Conservation (phyloP, 441 rosid genomes). For the Biscutella laevigata region DNA sequence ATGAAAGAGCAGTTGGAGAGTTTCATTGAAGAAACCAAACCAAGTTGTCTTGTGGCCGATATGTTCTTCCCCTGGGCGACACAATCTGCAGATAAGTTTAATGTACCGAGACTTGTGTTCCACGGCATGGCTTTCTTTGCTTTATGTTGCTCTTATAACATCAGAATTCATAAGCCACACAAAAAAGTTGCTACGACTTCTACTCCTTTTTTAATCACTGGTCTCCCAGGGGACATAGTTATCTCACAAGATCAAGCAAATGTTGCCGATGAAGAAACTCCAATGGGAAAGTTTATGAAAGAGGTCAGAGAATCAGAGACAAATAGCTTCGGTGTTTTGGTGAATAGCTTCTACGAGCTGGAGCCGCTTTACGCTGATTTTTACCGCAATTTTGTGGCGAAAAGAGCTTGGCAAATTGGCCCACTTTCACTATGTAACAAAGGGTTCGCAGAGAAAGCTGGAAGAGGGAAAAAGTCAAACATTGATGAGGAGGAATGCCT, state of each 20-base stretch:
- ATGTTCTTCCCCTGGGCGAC: constrained; percentile 53
- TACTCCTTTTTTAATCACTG: constrained; percentile 40
- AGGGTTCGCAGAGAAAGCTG: constrained; percentile 19
- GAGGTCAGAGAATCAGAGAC: constrained; percentile 18
- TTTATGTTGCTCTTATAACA: constrained; percentile 22
- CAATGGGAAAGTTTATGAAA: constrained; percentile 14
- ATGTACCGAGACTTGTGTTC: constrained; percentile 51
- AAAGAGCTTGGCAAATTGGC: constrained; percentile 54
- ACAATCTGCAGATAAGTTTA: constrained; percentile 34
- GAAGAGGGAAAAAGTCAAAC: constrained; percentile 24
- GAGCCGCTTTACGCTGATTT: constrained; percentile 43
- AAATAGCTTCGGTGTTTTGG: constrained; percentile 41
- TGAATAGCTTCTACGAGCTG: constrained; percentile 64
- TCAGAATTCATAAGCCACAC: constrained; percentile 31
- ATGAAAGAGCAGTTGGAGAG: constrained; percentile 39
- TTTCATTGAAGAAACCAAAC: constrained; percentile 31
- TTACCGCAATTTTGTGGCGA: constrained; percentile 34
- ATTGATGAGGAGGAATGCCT: constrained; percentile 32
- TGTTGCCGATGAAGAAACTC: constrained; percentile 13
- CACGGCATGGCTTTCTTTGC: constrained; percentile 39
- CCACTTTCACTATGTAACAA: constrained; percentile 35
- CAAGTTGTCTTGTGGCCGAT: constrained; percentile 49
- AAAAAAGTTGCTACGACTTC: constrained; percentile 34
- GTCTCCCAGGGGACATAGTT: constrained; percentile 41
- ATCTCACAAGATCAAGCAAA: constrained; percentile 23